Conservation (phyloP, 2,329 filamentous ascomycete genomes). For the Calonectria ilicicola region DNA sequence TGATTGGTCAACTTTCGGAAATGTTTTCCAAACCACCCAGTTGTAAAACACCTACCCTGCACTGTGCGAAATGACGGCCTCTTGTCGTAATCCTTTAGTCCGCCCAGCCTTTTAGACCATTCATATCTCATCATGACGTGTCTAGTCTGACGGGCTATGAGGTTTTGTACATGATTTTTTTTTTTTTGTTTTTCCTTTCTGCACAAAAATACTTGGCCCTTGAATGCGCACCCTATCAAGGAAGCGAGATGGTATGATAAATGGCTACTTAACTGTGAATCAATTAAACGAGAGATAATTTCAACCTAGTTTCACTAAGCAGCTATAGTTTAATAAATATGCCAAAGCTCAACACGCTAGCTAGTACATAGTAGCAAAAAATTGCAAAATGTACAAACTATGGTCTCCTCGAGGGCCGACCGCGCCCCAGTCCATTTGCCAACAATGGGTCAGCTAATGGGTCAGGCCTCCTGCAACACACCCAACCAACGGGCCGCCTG, state of each 20-base stretch:
- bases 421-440: not conserved
- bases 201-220: no score
- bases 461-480: not conserved
- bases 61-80: not conserved
- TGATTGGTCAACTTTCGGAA: conserved; percentile 7
- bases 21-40: not conserved
- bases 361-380: not conserved
- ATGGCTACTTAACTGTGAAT: no score
- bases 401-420: not conserved
- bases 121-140: not conserved
- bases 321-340: no score
- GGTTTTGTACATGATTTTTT: no score
- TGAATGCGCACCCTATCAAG: no score
- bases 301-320: no score
- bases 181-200: no score
- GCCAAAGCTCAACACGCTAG: not conserved
- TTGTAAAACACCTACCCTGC: not conserved
- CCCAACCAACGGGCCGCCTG: not conserved
- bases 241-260: no score
- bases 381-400: not conserved
- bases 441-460: not conserved
- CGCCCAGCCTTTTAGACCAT: not conserved
- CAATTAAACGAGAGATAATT: no score
- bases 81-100: not conserved
- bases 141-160: not conserved